Evolutionary conservation across 2,329 filamentous ascomycete genomes (phyloP).

Genomic region (Juglanconis oblonga): DNA sequence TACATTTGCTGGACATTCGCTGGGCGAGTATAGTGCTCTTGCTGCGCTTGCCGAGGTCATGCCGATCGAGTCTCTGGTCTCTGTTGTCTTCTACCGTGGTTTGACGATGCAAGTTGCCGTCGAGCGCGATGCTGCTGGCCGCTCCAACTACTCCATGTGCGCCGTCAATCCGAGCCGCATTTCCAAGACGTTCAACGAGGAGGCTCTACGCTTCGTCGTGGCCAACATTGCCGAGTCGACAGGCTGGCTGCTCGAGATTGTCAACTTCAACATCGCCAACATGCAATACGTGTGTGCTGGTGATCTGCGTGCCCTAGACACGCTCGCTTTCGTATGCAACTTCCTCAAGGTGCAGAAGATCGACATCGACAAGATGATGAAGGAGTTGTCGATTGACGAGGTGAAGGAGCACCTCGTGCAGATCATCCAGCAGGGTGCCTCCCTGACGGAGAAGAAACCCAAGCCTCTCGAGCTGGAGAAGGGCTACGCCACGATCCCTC

Average conservation of each 20-base stretch:
- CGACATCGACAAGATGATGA: slow-evolving; percentile 90
- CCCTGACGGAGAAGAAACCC: slow-evolving; percentile 85
- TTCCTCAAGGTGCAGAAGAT: slow-evolving; percentile 96
- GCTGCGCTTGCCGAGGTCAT: slow-evolving; percentile 96
- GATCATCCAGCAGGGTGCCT: slow-evolving; percentile 86
- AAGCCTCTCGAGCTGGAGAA: slow-evolving; percentile 85
- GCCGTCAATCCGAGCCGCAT: slow-evolving; percentile 98
- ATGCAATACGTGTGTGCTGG: slow-evolving; percentile 73
- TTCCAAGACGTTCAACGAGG: slow-evolving; percentile 97
- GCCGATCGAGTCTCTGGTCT: slow-evolving; percentile 98
- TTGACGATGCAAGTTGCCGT: slow-evolving; percentile 99
- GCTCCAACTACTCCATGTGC: slow-evolving; percentile 99
- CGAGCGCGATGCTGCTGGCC: slow-evolving; percentile 86
- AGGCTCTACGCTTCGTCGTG: slow-evolving; percentile 93
- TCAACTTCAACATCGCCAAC: slow-evolving; percentile 87
- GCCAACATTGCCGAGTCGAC: slow-evolving; percentile 93
- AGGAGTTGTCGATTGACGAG: slow-evolving; percentile 81
- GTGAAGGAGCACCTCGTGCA: slow-evolving; percentile 85
- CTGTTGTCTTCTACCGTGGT: slow-evolving; percentile 98
- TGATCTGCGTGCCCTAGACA: slow-evolving; percentile 69
- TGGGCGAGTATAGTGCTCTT: slow-evolving; percentile 96
- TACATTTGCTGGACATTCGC: slow-evolving; percentile 95
- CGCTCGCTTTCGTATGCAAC: slow-evolving; percentile 79
- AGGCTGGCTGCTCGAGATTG: slow-evolving; percentile 94
- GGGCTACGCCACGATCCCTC: slow-evolving; percentile 94